Base-by-base conservation (phyloP, 305 asterid species). In the Plantago coronopus region DNA sequence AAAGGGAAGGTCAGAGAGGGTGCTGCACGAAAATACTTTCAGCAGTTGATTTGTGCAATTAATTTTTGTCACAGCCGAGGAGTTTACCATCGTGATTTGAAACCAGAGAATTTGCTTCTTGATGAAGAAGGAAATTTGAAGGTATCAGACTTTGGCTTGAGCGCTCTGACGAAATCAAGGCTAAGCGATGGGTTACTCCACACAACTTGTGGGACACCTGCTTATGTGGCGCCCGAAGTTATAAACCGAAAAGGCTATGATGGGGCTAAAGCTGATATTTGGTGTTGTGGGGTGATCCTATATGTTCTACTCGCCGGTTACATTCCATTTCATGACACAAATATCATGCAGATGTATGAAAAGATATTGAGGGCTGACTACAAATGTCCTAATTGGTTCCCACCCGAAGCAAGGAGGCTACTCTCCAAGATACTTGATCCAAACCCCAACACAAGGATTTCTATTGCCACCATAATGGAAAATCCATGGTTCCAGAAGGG, bases 151-250 rank as follows among this genome's bases (percentile, higher is more conserved):
- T 85, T 85, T 48, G 88, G 94, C 5, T 66, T 80, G 57, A 80
- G 89, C 58, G 86, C 90, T 1, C 46, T 82, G 10, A 17, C 73
- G 0, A 80, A 80, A 55, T 79, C 81, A 17, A 72, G 65, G 55
- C 25, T 68, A 55, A 74, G 75, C 19, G 94, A 85, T 37, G 94
- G 85, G 17, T 73, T 85, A 27, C 79, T 85, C 7, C 87, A 82
- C 79, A 85, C 94, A 0, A 78, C 82, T 2, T 85, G 87, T 60
- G 87, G 89, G 21, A 84, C 88, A n/a, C 91, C 88, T 2, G 82
- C 86, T 0, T 84, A 81, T 58, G 88, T 84, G 56, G 81, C 91
- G 0, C 91, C 88, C 0, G 91, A 84, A 72, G 86, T 84, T 62
- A 73, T 84, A 38, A 48, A 69, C 48, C 53, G 80, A 59, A 74